These are phyloP conservation scores for Dictyostelium purpureum DNA, from an alignment of 78 protist genomes.

Conservation along the genomic window DNA sequence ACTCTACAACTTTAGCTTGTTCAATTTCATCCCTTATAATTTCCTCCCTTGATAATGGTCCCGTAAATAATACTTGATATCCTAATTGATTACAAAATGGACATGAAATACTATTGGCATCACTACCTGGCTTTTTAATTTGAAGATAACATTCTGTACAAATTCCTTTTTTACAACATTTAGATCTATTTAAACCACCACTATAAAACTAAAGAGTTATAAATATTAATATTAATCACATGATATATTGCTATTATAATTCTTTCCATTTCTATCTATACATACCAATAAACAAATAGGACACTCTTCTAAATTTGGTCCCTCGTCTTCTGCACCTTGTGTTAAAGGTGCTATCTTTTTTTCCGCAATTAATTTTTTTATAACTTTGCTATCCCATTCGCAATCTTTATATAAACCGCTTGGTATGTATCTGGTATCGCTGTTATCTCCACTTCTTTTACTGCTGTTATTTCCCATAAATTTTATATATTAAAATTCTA, in stretches of 20 bases:
- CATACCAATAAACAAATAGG: slow-evolving; percentile 70
- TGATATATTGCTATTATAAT: neutral
- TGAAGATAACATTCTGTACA: slow-evolving; percentile 78
- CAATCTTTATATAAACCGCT: slow-evolving; percentile 67
- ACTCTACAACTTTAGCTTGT: slow-evolving; percentile 56
- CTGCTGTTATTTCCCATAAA: slow-evolving; percentile 12
- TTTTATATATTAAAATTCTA: neutral
- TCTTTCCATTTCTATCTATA: neutral
- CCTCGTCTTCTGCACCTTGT: slow-evolving; percentile 19
- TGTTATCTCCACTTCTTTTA: slow-evolving; percentile 17
- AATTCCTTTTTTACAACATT: slow-evolving; percentile 76
- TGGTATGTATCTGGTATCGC: neutral
- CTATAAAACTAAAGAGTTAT: neutral
- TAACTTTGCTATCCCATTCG: slow-evolving; percentile 67
- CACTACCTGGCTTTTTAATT: slow-evolving; percentile 51
- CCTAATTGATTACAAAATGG: slow-evolving; percentile 75
- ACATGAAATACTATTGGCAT: slow-evolving; percentile 5
- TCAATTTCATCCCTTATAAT: slow-evolving; percentile 60
- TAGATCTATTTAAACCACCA: slow-evolving; percentile 66
- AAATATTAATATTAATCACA: neutral
- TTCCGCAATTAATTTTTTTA: slow-evolving; percentile 35
- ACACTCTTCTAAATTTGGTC: slow-evolving; percentile 58
- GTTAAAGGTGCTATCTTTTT: slow-evolving; percentile 54
- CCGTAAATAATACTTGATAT: slow-evolving; percentile 40
- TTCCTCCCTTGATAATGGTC: slow-evolving; percentile 61